Conservation (phyloP, 2,329 filamentous ascomycete genomes). For the Podosphaera aphanis region DNA sequence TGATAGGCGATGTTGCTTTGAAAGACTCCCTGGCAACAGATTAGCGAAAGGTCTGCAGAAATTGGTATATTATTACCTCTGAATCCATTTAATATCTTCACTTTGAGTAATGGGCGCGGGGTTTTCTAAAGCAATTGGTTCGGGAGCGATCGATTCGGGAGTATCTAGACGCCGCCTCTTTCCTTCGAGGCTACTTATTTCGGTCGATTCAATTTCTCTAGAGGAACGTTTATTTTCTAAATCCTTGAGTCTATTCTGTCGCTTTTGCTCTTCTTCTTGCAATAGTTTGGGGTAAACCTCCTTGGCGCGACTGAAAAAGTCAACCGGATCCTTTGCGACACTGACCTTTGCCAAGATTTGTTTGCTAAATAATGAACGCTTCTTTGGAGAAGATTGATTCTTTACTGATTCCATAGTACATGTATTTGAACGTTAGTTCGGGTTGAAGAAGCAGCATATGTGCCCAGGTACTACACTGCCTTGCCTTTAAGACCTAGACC, state of each 20-base stretch:
- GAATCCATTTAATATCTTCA: neutral
- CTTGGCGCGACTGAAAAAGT: slow-evolving; percentile 25
- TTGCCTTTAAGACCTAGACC: too few relatives aligned
- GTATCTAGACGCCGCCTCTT: slow-evolving; percentile 7
- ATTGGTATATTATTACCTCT: neutral
- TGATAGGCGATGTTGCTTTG: neutral
- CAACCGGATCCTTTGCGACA: slow-evolving; percentile 16
- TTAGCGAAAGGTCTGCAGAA: neutral
- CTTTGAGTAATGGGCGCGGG: neutral
- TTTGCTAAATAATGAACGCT: slow-evolving; percentile 29
- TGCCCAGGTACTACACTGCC: too few relatives aligned
- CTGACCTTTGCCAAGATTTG: slow-evolving; percentile 22
- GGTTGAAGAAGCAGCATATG: too few relatives aligned
- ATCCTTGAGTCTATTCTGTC: slow-evolving; percentile 12
- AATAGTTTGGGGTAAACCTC: slow-evolving; percentile 23
- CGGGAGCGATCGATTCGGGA: too few relatives aligned
- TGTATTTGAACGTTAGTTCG: too few relatives aligned
- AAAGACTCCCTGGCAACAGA: neutral
- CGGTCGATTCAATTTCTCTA: slow-evolving; percentile 8
- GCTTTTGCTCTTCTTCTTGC: slow-evolving; percentile 18
- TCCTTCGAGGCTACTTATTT: slow-evolving; percentile 6
- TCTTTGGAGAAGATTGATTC: slow-evolving; percentile 7
- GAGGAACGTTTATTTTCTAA: slow-evolving; percentile 12
- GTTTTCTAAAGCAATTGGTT: too few relatives aligned
- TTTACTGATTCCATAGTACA: neutral